These are phyloP conservation scores for Aspergillus piperis DNA, from an alignment of 2,329 filamentous ascomycete species.

Conservation along the genomic window DNA sequence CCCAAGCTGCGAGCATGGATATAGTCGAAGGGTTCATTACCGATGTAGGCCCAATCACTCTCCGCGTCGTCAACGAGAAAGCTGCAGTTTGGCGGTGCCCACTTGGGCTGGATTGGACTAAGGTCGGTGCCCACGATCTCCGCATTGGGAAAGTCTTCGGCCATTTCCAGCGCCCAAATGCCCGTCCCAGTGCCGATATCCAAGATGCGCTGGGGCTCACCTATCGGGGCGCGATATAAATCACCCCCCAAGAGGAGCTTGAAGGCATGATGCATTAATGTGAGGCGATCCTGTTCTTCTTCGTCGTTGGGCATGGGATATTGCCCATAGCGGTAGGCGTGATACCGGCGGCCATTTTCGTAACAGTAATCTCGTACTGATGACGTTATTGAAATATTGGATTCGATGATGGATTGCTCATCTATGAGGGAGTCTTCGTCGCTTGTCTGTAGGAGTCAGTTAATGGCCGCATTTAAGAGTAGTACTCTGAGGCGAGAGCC, in stretches of 20 bases:
- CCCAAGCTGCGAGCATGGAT: constrained; percentile 41
- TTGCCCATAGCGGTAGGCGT: constrained; percentile 45
- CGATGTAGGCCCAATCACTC: constrained; percentile 42
- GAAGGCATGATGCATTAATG: constrained; percentile 44
- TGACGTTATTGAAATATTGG: constrained; percentile 43
- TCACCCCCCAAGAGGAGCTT: constrained; percentile 38
- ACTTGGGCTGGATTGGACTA: constrained; percentile 39
- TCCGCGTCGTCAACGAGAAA: constrained; percentile 52
- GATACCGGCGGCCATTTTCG: constrained; percentile 48
- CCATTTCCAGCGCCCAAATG: constrained; percentile 47
- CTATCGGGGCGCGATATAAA: constrained; percentile 43
- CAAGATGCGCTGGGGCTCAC: constrained; percentile 28
- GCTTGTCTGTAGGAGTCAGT: constrained; percentile 29
- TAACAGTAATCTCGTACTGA: constrained; percentile 41
- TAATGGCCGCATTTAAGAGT: neutral
- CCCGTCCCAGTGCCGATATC: constrained; percentile 39
- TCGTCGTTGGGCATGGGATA: constrained; percentile 49
- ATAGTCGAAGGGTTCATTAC: constrained; percentile 42
- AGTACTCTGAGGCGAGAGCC: neutral
- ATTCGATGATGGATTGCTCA: constrained; percentile 38
- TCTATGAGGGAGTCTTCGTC: constrained; percentile 39
- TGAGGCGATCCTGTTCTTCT: constrained; percentile 46
- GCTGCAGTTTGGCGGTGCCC: constrained; percentile 52
- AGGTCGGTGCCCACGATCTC: constrained; percentile 41
- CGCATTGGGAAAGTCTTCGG: constrained; percentile 38